Evolutionary conservation across 768 basidiomycete genomes (phyloP), one percentile per base, ranked within the genome.

Genomic region (Floccularia luteovirens): DNA sequence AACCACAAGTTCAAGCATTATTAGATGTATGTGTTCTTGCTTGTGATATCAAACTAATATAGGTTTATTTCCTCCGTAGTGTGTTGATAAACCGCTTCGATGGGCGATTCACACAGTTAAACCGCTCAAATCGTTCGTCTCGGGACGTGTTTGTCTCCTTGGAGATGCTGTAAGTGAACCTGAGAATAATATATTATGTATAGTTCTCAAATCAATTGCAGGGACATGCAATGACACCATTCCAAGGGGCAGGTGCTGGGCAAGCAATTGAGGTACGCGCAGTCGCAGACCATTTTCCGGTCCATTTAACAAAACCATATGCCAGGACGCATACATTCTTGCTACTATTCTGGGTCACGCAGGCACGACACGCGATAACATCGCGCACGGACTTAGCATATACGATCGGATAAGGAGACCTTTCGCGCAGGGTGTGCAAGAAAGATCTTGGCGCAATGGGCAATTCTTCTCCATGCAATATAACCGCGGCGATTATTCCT

Each of bases 81-180:
- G 75, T 46, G 62, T 74, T 16, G 69, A 74, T 3, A 64, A 60
- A 33, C 66, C 74, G 1, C 57, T 67, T 17, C 60, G 74, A 25
- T 86, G 84, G 84, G 79, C 77, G 0, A 69, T 87, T 22, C 76
- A 83, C 50, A 70, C 64, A 3, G 60, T 77, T 2, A 65, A 63
- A 38, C 71, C 77, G 4, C 54, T 86, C 16, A 60, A 61, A 0
- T 62, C 74, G 5, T 74, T 69, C 39, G 66, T 70, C 2, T 64
- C 64, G n/a, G 76, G 73, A 13, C 58, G 69, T 7, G 77, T 64
- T 14, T 67, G 59, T 4, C 53, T 75, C 38, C 44, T 74, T 31
- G 73, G 73, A 11, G 73, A 75, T 55, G 74, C 72, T 3, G 81
- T 60, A 64, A 60, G 50, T 47, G n/a, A n/a, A n/a, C n/a, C n/a